Evolutionary conservation across 805 yeast genomes (phyloP), one percentile per base, ranked within the genome.

Genomic region (Spathaspora gorwiae): DNA sequence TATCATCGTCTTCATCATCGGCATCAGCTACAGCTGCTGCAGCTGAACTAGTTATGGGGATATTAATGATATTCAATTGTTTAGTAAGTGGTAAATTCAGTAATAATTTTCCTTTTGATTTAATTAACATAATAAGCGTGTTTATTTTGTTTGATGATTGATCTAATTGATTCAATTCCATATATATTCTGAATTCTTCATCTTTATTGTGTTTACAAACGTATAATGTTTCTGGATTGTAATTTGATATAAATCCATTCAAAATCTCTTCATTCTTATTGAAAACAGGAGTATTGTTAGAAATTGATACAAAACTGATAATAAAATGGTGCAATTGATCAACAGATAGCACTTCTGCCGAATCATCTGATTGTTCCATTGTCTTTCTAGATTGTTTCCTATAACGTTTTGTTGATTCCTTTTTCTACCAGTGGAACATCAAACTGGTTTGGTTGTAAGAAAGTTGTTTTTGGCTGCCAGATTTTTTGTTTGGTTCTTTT

Each of bases 121-220:
- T 79, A 39, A 78, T 65, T n/a, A 78, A 45, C 9, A 75, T 66
- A 12, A 71, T 56, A 1, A 67, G 56, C 1, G 70, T 29, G 2
- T 19, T 26, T 4, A 46, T 38, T 11, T 35, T 13, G 7, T 32
- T 39, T 13, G 19, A 13, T 14, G 39, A 13, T n/a, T 39, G 55
- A 13, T 35, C 24, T 15, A 44, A 31, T 10, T 39, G 31, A 10
- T 27, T 37, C 19, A 46, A 14, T 10, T 40, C 46, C 13, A 37
- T 37, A 26, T 48, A 44, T 31, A 52, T 55, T 11, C 42, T 45
- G 9, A 47, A 35, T 5, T 53, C 35, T 11, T 39, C 43, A 27
- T 50, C 12, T 29, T 29, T 42, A 14, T 44, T 48, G 27, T 52
- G 35, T 38, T 48, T 48, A 7, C 54, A 37, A 13, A 61, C 42